A percentile compares a stretch with the other conserved stretches of the same genome.
Evolutionary conservation across 768 basidiomycete species (phyloP).

Genomic region (Kwoniella sp.): DNA sequence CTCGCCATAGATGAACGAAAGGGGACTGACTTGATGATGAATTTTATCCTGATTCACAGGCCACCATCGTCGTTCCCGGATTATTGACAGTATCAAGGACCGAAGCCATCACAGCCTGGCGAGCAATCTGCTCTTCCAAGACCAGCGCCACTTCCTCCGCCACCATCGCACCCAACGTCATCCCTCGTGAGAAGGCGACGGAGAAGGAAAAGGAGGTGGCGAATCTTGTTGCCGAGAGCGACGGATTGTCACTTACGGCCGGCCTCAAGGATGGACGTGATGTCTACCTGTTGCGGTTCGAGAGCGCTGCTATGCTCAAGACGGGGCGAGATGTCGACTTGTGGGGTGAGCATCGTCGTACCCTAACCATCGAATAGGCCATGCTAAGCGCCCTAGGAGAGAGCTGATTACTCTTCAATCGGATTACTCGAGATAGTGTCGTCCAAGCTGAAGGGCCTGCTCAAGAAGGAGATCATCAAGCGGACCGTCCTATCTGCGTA

Average conservation of each 20-base stretch:
- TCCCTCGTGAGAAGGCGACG: conserved; percentile 6
- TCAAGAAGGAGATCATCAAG: conserved; percentile 59
- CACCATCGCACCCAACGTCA: conserved; percentile 6
- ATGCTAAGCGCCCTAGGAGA: too few relatives aligned
- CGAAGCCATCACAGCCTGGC: conserved; percentile 57
- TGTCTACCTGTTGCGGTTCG: conserved; percentile 57
- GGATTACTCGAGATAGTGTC: conserved; percentile 43
- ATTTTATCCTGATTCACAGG: conserved; percentile 36
- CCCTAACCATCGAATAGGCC: too few relatives aligned
- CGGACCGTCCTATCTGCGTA: conserved; percentile 59
- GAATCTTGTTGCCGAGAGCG: not conserved
- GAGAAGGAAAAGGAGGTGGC: not conserved
- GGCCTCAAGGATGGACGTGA: conserved; percentile 55
- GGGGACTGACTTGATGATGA: too few relatives aligned
- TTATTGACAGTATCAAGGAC: conserved; percentile 55
- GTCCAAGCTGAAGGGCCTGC: conserved; percentile 50
- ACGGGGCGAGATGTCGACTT: conserved; percentile 47
- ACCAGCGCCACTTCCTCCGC: conserved; percentile 9
- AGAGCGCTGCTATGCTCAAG: conserved; percentile 50
- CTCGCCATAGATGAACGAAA: too few relatives aligned
- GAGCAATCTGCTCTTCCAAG: conserved; percentile 38
- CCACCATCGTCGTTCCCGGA: conserved; percentile 59
- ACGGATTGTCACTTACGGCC: not conserved
- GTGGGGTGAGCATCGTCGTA: conserved; percentile 35
- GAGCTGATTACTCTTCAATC: too few relatives aligned